These are phyloP conservation scores for Purshia tridentata DNA, from an alignment of 306 rosid genomes.

Conservation along the genomic window DNA sequence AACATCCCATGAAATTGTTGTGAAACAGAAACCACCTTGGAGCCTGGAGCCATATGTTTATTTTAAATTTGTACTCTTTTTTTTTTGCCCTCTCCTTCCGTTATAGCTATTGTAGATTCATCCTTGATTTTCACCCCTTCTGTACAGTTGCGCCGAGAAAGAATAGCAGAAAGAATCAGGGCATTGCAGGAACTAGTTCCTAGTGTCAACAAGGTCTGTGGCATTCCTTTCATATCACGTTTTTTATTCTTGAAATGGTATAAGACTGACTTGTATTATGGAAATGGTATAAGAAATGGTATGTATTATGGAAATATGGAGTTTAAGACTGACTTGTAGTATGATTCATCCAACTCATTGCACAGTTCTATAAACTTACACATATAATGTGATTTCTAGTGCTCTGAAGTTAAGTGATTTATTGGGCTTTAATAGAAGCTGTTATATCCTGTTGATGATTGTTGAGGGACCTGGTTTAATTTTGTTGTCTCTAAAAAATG, in stretches of 20 bases:
- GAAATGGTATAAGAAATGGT: too few species aligned
- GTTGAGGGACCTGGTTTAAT: too few species aligned
- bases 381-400: too few species aligned
- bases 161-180: slow-evolving; percentile 96
- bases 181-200: slow-evolving; percentile 98
- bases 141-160: slow-evolving; percentile 90
- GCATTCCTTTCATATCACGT: slow-evolving; percentile 9
- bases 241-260: background rate
- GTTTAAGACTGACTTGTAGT: too few species aligned
- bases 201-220: slow-evolving; percentile 81
- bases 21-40: slow-evolving; percentile 7
- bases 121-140: slow-evolving; percentile 13
- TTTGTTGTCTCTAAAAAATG: too few species aligned
- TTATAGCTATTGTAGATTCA: background rate
- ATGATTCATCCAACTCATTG: too few species aligned
- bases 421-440: too few species aligned
- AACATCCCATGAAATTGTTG: slow-evolving; percentile 7
- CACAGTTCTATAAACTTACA: too few species aligned
- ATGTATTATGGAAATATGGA: too few species aligned
- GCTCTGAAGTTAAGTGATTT: too few species aligned
- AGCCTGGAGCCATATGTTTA: slow-evolving; percentile 12
- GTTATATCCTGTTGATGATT: too few species aligned
- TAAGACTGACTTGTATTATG: too few species aligned
- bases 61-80: background rate
- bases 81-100: slow-evolving; percentile 2